Evolutionary conservation across 176 grass and related monocot genomes (phyloP), one percentile per base, ranked within the genome.

Genomic region (Panicum miliaceum): DNA sequence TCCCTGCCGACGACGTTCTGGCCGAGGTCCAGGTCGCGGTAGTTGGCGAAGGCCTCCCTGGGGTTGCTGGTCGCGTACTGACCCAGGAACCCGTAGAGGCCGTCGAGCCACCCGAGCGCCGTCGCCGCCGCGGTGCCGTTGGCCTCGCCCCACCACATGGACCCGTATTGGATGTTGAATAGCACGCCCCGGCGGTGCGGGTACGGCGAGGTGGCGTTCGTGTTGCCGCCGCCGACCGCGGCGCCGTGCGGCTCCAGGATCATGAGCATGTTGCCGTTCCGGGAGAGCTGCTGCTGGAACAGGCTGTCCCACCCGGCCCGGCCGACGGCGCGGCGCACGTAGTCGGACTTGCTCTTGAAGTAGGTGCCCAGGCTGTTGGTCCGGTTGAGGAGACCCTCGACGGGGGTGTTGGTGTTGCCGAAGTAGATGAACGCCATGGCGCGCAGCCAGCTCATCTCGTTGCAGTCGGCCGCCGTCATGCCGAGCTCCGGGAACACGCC

Each of bases 41-140:
- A 88, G 52, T 88, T 92, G 3, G 76, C 71, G 57, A 88, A 91
- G 8, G 90, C 86, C 51, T 81, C 82, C 59, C 90, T 82, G 12
- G 90, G 89, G 3, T 43, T 65, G 34, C 67, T 74, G 68, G 36
- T 83, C 15, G 75, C 89, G 8, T 38, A 73, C n/a, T 4, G 67
- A 58, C 5, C 4, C 75, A 90, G 62, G 46, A 34, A 64, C 25
- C 15, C 46, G 22, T 83, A 90, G 7, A 80, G 0, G 0, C 45
- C 81, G 4, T 46, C 22, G 2, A 83, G 80, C 89, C 80, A 90
- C 37, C 26, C 18, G 4, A 41, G 16, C 9, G 29, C 88, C 19
- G 38, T 29, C 6, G 20, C 41, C 0, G 53, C 59, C 13, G 3
- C 6, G 0, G 22, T 70, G 22, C 84, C 76, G 3, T 86, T 77